Evolutionary conservation across 179 eudicot genomes (phyloP).

Genomic region (Amaranthus tricolor): DNA sequence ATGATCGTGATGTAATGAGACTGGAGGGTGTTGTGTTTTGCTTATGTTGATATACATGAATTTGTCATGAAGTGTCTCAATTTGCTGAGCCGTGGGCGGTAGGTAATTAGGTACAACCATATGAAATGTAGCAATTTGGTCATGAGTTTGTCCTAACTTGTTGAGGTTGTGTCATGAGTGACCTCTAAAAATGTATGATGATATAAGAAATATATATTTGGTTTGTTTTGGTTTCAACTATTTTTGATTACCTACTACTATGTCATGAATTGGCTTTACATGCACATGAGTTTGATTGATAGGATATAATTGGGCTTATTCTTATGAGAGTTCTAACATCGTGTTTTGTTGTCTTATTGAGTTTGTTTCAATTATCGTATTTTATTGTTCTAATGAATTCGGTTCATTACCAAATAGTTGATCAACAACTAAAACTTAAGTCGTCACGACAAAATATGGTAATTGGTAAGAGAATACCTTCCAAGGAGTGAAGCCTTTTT

Average conservation of each 20-base stretch:
- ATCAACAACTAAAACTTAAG: no score
- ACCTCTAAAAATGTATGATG: background rate
- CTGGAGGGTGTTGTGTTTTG: background rate
- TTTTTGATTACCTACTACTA: background rate
- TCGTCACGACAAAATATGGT: no score
- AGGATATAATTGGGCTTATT: no score
- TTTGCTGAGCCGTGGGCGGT: background rate
- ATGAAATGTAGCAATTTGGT: background rate
- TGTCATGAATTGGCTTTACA: no score
- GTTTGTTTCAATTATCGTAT: no score
- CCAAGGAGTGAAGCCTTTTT: no score
- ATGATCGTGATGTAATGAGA: conserved; percentile 9
- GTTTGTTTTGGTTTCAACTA: background rate
- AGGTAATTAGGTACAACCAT: background rate
- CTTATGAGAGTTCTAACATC: no score
- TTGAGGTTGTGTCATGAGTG: background rate
- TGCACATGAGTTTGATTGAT: no score
- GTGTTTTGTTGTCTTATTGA: no score
- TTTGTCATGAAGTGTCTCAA: background rate
- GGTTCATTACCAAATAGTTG: no score
- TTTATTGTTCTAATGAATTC: no score
- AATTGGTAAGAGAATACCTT: no score
- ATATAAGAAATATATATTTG: background rate
- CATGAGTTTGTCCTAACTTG: background rate
- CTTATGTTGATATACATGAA: conserved; percentile 5